Conservation (phyloP, 805 yeast species). For the Candida chauliodis region DNA sequence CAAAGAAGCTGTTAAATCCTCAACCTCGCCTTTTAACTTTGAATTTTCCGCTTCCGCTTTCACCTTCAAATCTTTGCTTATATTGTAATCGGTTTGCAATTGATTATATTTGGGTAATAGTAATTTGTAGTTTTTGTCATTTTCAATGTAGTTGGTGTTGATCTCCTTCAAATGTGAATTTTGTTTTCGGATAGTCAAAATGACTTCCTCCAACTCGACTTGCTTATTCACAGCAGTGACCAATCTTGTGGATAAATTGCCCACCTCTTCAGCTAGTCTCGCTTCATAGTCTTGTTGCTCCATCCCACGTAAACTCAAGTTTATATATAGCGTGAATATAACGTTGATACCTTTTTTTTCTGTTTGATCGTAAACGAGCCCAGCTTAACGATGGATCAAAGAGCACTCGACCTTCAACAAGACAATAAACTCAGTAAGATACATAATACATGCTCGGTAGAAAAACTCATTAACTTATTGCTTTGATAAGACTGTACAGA, state of each 20-base stretch:
- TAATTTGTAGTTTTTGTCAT: constrained; percentile 21
- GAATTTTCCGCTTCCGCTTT: constrained; percentile 58
- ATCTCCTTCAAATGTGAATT: constrained; percentile 23
- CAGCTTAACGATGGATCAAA: neutral
- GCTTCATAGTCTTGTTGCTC: constrained; percentile 24
- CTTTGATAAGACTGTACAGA: no score
- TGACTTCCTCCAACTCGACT: constrained; percentile 50
- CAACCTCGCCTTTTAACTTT: constrained; percentile 67
- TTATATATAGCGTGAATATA: neutral
- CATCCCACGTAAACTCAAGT: neutral
- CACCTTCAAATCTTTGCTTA: constrained; percentile 27
- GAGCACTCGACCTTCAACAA: no score
- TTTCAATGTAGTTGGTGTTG: constrained; percentile 17
- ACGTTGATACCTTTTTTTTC: no score
- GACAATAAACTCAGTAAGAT: no score
- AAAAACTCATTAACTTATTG: no score
- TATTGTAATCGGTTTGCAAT: constrained; percentile 21
- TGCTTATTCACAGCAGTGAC: constrained; percentile 59
- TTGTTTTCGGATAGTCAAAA: constrained; percentile 38
- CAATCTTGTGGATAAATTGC: constrained; percentile 54
- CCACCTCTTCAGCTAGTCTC: constrained; percentile 52
- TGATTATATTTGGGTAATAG: constrained; percentile 29
- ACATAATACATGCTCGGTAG: no score
- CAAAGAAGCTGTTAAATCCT: constrained; percentile 70
- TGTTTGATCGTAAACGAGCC: neutral